Base-by-base conservation (phyloP, 352 stramenopile genomes). In the Globisporangium iwayamae region DNA sequence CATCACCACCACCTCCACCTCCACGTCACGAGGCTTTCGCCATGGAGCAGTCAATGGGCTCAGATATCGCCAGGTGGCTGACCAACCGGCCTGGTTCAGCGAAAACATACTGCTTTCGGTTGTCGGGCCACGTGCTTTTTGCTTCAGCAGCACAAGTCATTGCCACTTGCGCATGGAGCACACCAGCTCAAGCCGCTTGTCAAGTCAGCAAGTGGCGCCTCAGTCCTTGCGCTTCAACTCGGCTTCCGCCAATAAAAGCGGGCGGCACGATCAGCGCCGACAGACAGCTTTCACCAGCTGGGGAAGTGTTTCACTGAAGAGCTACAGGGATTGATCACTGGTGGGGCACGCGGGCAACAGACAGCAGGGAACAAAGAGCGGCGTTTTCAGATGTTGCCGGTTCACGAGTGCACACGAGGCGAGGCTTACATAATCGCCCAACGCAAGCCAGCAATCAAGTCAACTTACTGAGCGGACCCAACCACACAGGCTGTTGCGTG, bases 61-160 rank as follows among this genome's bases (percentile, higher is more conserved):
- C 57, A 63, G 57, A 62, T 62, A 62, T 39, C 43, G 45, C 43
- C 56, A 62, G 56, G 56, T 20, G 20, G 16, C 52, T 32, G 9
- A 41, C 11, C 36, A 16, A 41, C 36, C 36, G 38, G 8, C 18
- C 36, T 61, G 56, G 13, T 63, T 63, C 57, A 63, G 57, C 45
- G 30, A 63, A 63, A 63, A 32, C 57, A 56, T 56, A 32, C 20
- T 56, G 57, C 30, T 22, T 20, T 43, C 8, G 11, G n/a, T 10
- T 41, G 20, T 28, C 3, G 16, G 14, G 8, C 48, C 48, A 41
- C 1, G 9, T 13, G 36, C 36, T 41, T 41, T 10, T 36, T 9
- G 32, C 32, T 36, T 36, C 32, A 28, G 32, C 32, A 36, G 11
- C 39, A 16, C 39, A 46, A 46, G 11, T 28, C 25, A 28, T n/a